Evolutionary conservation across 345 rosid genomes (phyloP).

Genomic region (Boechera retrofracta): DNA sequence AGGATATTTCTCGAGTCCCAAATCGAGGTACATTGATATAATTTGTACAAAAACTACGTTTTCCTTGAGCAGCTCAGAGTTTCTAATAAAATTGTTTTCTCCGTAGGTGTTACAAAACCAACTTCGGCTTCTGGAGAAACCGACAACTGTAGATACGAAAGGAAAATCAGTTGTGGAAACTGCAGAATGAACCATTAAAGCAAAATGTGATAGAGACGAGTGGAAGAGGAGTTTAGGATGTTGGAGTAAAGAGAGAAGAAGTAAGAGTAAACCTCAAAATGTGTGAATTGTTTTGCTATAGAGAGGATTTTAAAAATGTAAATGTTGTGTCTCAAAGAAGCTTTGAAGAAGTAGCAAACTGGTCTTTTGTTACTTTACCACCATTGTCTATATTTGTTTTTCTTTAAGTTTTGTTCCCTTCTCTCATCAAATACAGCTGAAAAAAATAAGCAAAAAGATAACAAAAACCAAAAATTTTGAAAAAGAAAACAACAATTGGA

Average conservation of each 20-base stretch:
- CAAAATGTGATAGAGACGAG: background rate
- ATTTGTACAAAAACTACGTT: background rate
- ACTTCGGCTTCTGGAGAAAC: constrained; percentile 27
- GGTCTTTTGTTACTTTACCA: constrained; percentile 9
- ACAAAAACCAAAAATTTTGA: background rate
- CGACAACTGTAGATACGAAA: constrained; percentile 27
- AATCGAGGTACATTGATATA: constrained; percentile 61
- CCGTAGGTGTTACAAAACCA: constrained; percentile 35
- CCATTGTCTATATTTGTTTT: background rate
- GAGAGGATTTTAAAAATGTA: constrained; percentile 10
- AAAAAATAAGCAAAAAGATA: background rate
- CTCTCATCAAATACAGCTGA: background rate
- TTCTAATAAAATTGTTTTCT: constrained; percentile 3
- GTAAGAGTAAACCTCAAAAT: constrained; percentile 6
- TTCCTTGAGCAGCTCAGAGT: background rate
- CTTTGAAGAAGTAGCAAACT: background rate
- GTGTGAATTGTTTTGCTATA: constrained; percentile 15
- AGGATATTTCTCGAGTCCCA: constrained; percentile 62
- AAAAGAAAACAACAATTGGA: background rate
- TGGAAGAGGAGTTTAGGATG: constrained; percentile 1
- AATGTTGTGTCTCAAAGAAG: constrained; percentile 8
- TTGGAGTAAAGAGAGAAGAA: constrained; percentile 8
- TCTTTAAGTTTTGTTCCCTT: background rate
- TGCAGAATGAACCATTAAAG: constrained; percentile 27
- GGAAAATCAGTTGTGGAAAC: constrained; percentile 39